These are phyloP conservation scores for Cladophialophora exuberans DNA, from an alignment of 2,329 filamentous ascomycete genomes.

Conservation along the genomic window DNA sequence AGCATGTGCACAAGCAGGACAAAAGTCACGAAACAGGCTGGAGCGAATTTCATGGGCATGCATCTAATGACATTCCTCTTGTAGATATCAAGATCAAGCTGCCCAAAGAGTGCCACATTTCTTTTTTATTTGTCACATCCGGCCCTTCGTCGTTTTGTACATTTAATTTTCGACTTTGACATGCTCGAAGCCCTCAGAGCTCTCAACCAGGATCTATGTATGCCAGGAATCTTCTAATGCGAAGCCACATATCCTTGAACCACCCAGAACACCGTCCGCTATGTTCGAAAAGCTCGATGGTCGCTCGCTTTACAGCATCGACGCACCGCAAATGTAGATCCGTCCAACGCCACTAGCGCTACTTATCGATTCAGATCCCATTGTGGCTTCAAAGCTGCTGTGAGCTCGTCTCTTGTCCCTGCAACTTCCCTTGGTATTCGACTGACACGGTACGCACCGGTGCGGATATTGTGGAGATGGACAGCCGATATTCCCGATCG, in stretches of 20 bases:
- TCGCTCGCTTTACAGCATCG: background rate
- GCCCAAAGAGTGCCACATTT: no score
- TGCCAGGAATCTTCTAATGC: no score
- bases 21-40: no score
- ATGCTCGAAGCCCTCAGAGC: no score
- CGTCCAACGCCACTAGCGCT: background rate
- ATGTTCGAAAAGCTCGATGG: conserved; percentile 14
- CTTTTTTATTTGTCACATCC: no score
- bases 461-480: conserved; percentile 72
- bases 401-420: conserved; percentile 72
- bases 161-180: no score
- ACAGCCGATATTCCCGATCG: conserved; percentile 74
- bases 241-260: background rate
- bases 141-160: no score
- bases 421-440: conserved; percentile 80
- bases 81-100: no score
- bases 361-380: conserved; percentile 53
- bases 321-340: conserved; percentile 1
- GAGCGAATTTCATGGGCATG: no score
- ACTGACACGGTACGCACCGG: conserved; percentile 83
- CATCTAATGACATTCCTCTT: no score
- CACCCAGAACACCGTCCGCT: conserved; percentile 22
- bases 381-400: conserved; percentile 59
- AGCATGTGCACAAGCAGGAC: no score
- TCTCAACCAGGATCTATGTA: no score